phyloP scores from a whole-genome alignment of 2,329 filamentous ascomycete genomes.

The Akanthomyces dipterigenus region DNA sequence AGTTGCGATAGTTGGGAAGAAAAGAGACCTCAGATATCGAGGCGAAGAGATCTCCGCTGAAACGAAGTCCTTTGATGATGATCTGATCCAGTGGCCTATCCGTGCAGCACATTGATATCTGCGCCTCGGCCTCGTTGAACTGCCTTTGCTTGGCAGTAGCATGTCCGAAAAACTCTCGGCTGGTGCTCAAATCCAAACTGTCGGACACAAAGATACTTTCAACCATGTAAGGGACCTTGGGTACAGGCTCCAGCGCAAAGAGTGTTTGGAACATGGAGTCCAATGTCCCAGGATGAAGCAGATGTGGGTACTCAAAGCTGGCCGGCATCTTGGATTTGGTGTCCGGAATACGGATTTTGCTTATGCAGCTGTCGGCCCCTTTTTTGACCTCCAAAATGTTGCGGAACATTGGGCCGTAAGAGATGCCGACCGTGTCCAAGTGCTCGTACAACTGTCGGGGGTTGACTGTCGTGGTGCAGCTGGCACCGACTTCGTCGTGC shows the following conservation, averaged over 20 bases:
- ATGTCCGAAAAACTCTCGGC: conserved; percentile 34
- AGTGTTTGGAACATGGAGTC: conserved; percentile 50
- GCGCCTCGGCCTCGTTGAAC: conserved; percentile 33
- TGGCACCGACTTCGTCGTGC: conserved; percentile 19
- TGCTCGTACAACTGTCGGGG: conserved; percentile 44
- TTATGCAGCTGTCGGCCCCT: conserved; percentile 27
- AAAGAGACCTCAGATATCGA: conserved; percentile 27
- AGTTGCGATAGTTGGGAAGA: conserved; percentile 40
- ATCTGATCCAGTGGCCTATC: conserved; percentile 29
- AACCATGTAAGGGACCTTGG: conserved; percentile 45
- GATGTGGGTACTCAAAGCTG: conserved; percentile 45
- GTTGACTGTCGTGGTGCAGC: conserved; percentile 28
- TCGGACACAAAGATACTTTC: conserved; percentile 40
- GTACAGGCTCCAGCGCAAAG: conserved; percentile 36
- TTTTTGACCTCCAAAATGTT: conserved; percentile 35
- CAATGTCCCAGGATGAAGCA: conserved; percentile 52
- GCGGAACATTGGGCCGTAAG: conserved; percentile 44
- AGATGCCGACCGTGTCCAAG: conserved; percentile 44
- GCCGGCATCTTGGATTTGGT: conserved; percentile 47
- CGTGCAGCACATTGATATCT: conserved; percentile 36
- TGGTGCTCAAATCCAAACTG: conserved; percentile 25
- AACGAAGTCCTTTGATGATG: conserved; percentile 37
- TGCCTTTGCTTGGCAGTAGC: conserved; percentile 30
- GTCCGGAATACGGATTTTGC: conserved; percentile 37
- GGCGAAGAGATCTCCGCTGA: conserved; percentile 31